phyloP scores from a whole-genome alignment of 2,329 filamentous ascomycete genomes.

The Verticillium albo-atrum region DNA sequence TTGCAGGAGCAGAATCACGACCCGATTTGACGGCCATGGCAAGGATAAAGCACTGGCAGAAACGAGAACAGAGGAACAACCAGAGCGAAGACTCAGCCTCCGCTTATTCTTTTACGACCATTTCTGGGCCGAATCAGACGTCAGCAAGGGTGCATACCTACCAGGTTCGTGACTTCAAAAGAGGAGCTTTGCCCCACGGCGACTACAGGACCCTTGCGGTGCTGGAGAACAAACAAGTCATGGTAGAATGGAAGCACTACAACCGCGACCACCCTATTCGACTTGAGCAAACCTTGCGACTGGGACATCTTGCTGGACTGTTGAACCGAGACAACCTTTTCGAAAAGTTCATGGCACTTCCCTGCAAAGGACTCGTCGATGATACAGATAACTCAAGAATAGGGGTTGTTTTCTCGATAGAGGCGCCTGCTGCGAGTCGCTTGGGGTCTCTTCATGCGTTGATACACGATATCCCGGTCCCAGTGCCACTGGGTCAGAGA shows the following conservation, averaged over 20 bases:
- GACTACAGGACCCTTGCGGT: not conserved
- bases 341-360: not conserved
- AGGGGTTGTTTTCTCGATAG: not conserved
- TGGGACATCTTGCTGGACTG: not conserved
- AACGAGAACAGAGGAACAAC: not conserved
- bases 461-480: not conserved
- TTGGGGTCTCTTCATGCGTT: not conserved
- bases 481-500: constrained; percentile 27
- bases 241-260: constrained; percentile 1
- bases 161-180: not conserved
- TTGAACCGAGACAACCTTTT: not conserved
- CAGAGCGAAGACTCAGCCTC: not conserved
- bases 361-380: not conserved
- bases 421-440: not conserved
- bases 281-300: not conserved
- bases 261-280: not conserved
- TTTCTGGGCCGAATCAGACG: not conserved
- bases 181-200: not conserved
- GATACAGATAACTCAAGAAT: not conserved
- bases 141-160: not conserved
- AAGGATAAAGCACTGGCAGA: not conserved
- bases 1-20: not conserved
- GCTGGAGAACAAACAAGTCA: not conserved
- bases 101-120: not conserved
- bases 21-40: not conserved